Conservation (phyloP, 2,329 filamentous ascomycete species). For the Cercospora canescens region DNA sequence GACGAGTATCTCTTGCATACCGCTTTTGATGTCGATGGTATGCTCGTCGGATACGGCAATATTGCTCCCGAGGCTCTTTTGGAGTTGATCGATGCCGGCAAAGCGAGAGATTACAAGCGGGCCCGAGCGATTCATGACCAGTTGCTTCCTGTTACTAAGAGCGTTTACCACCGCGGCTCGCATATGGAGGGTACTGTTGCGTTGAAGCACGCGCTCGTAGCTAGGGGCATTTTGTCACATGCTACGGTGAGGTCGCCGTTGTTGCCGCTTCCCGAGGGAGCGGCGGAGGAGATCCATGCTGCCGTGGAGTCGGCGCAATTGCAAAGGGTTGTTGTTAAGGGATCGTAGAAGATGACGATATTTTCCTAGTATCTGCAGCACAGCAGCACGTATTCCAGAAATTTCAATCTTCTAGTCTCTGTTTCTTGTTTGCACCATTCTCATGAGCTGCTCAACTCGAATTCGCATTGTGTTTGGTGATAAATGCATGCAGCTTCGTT, state of each 20-base stretch:
- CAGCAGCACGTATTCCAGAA: neutral
- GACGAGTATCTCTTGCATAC: constrained; percentile 57
- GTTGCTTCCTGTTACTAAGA: constrained; percentile 53
- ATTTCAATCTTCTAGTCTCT: neutral
- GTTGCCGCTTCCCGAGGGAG: constrained; percentile 46
- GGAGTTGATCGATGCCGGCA: neutral
- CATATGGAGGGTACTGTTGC: constrained; percentile 53
- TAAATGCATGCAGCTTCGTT: neutral
- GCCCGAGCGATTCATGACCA: constrained; percentile 51
- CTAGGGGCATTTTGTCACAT: constrained; percentile 51
- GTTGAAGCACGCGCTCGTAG: constrained; percentile 54
- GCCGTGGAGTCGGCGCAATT: neutral
- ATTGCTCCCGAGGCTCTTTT: neutral
- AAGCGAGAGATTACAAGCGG: neutral
- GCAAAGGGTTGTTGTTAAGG: neutral
- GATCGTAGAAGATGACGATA: neutral
- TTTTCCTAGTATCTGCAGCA: neutral
- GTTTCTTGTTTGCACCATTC: no score
- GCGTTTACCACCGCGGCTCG: constrained; percentile 56
- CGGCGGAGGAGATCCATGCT: constrained; percentile 17
- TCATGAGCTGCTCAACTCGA: no score
- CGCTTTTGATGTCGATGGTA: constrained; percentile 54
- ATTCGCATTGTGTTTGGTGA: no score
- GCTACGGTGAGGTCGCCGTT: constrained; percentile 53
- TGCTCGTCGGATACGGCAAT: constrained; percentile 56